Evolutionary conservation across 768 basidiomycete species (phyloP), one percentile per base, ranked within the genome.

Genomic region (Dentipellis fragilis): DNA sequence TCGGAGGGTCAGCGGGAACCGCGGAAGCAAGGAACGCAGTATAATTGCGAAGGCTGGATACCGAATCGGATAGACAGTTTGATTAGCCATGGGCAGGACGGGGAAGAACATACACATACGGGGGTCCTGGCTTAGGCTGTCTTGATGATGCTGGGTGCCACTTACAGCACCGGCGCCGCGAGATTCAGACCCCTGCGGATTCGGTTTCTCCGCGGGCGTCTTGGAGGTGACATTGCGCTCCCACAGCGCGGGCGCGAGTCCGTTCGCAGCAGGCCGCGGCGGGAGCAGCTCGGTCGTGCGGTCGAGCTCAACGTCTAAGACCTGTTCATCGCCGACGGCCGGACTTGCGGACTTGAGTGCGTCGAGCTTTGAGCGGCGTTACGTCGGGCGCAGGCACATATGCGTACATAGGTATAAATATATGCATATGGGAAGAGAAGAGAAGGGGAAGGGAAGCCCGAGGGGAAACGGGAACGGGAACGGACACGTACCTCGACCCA

Each of bases 251-350:
- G 65, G 16, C 51, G 57, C 54, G 9, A 57, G 22, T 29, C 54
- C 46, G n/a, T 52, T 49, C 4, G 42, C 29, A 14, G 54, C 57
- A 3, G 59, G 59, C 10, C 60, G 59, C 17, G 62, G 61, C 4
- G 71, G 68, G n/a, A 72, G 67, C 3, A 80, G 62, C 49, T 69
- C 67, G 1, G 69, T 73, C 40, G 70, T 67, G 14, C 74, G 71
- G 54, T 77, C 73, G 10, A 80, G 70, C 54, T 78, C 77, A 17
- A 78, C 66, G 55, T 80, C 78, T 40, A 80, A 63, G 11, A 80
- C 64, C 56, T 80, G 79, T 57, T 80, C 74, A 34, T 75, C 79
- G 7, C 78, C 79, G 0, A 71, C 58, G 11, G 67, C 71, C 11
- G 78, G 68, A 35, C 60, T 60, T 14, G 56, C 58, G 14, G 67